Evolutionary conservation across 163 green algal genomes (phyloP).

Genomic region (Chlamydomonas reinhardtii): DNA sequence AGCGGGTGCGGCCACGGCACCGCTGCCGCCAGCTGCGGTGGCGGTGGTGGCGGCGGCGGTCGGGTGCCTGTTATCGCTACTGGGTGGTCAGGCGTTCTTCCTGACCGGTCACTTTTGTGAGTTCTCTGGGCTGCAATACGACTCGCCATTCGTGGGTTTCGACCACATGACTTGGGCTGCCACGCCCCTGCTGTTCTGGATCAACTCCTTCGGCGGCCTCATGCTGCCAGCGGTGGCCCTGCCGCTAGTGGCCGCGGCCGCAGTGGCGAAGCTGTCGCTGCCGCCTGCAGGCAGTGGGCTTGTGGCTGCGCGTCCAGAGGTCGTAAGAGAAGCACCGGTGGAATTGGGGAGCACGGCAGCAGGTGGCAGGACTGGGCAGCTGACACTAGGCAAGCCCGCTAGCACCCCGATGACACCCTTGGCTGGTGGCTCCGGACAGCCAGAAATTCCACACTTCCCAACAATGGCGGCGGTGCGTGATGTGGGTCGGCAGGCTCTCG

Average conservation of each 20-base stretch:
- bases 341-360: too few relatives aligned
- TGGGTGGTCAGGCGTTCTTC: conserved; percentile 73
- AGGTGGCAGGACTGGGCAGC: too few relatives aligned
- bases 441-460: too few relatives aligned
- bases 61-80: conserved; percentile 37
- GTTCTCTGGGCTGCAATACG: conserved; percentile 83
- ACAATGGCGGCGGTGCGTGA: too few relatives aligned
- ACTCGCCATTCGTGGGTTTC: conserved; percentile 78
- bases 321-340: too few relatives aligned
- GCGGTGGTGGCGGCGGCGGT: conserved; percentile 5
- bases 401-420: too few relatives aligned
- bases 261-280: neutral
- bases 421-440: too few relatives aligned
- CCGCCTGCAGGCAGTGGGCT: neutral
- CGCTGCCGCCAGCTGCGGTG: too few relatives aligned
- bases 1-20: too few relatives aligned
- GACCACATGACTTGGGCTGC: conserved; percentile 57
- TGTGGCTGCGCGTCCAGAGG: too few relatives aligned
- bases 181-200: conserved; percentile 64
- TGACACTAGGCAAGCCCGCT: too few relatives aligned
- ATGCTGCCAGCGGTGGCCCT: conserved; percentile 56
- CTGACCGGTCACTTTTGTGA: conserved; percentile 81
- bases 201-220: conserved; percentile 75
- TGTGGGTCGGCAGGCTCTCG: neutral
- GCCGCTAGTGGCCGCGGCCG: conserved; percentile 26